Conservation (phyloP, 768 basidiomycete species). For the Clavaria fumosa region DNA sequence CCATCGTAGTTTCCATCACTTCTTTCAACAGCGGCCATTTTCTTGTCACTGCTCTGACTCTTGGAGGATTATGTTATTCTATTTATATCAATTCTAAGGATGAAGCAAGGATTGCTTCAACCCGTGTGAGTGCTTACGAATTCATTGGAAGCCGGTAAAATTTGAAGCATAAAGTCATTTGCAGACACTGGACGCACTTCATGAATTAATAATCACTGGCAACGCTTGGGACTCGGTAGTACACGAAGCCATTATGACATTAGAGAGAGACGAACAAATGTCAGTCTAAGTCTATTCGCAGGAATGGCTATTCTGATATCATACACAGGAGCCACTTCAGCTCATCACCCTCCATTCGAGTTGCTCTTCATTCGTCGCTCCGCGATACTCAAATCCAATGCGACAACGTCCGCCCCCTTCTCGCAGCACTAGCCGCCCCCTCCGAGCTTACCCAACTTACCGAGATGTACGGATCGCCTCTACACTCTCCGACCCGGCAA, state of each 20-base stretch:
- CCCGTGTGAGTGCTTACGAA: too few species aligned
- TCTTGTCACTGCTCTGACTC: slow-evolving; percentile 4
- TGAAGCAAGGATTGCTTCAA: too few species aligned
- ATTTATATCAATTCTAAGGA: slow-evolving; percentile 14
- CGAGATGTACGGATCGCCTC: slow-evolving; percentile 82
- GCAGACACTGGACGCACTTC: slow-evolving; percentile 50
- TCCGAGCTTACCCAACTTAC: slow-evolving; percentile 59
- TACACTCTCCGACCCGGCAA: slow-evolving; percentile 30
- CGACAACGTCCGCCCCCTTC: slow-evolving; percentile 66
- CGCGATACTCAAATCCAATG: slow-evolving; percentile 67
- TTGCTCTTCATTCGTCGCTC: slow-evolving; percentile 58
- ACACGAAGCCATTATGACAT: slow-evolving; percentile 44
- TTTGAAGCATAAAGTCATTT: too few species aligned
- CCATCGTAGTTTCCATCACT: slow-evolving; percentile 20
- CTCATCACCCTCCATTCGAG: slow-evolving; percentile 45
- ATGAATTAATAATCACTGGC: slow-evolving; percentile 52
- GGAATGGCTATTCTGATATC: slow-evolving; percentile 22
- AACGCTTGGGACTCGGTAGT: slow-evolving; percentile 62
- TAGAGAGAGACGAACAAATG: slow-evolving; percentile 63
- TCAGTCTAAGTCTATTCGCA: slow-evolving; percentile 15
- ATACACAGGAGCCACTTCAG: slow-evolving; percentile 30
- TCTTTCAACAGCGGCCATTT: slow-evolving; percentile 18
- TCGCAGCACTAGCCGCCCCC: slow-evolving; percentile 62
- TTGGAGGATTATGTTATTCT: slow-evolving; percentile 1
- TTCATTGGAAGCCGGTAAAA: too few species aligned